Percentiles rank a stretch among this genome's conserved stretches.
Evolutionary conservation across 2,329 filamentous ascomycete genomes (phyloP).

Genomic region (Hymenoscyphus linearis): DNA sequence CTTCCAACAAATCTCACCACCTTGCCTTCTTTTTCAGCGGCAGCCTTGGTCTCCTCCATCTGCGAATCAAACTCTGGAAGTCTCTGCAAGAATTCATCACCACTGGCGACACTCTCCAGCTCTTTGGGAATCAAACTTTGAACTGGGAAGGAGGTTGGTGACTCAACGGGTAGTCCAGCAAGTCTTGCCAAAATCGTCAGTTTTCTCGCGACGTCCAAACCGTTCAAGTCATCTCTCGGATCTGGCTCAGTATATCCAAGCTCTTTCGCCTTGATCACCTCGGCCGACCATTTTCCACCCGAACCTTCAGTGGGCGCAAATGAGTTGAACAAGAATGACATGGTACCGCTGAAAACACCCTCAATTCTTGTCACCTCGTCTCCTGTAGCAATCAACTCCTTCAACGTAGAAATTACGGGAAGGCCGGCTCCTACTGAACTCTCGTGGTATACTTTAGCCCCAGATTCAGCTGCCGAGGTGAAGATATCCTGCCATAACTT

Average conservation of each 20-base stretch:
- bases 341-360: slow-evolving; percentile 94
- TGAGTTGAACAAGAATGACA: slow-evolving; percentile 97
- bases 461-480: slow-evolving; percentile 59
- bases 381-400: slow-evolving; percentile 90
- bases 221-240: slow-evolving; percentile 80
- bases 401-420: slow-evolving; percentile 87
- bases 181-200: slow-evolving; percentile 89
- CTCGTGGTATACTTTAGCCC: slow-evolving; percentile 89
- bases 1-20: slow-evolving; percentile 92
- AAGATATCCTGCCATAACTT: slow-evolving; percentile 87
- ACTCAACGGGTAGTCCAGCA: slow-evolving; percentile 73
- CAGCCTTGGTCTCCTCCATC: slow-evolving; percentile 84
- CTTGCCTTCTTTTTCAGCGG: slow-evolving; percentile 82
- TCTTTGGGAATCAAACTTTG: slow-evolving; percentile 88
- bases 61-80: slow-evolving; percentile 78
- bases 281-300: slow-evolving; percentile 81
- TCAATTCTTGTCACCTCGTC: slow-evolving; percentile 90
- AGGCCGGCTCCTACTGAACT: slow-evolving; percentile 90
- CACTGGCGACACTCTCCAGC: slow-evolving; percentile 69
- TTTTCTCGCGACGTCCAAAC: slow-evolving; percentile 88
- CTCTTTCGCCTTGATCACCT: slow-evolving; percentile 87
- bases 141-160: slow-evolving; percentile 85
- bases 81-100: slow-evolving; percentile 78
- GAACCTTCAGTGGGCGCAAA: slow-evolving; percentile 77
- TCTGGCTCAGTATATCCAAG: slow-evolving; percentile 90